Conservation (phyloP, 129 eudicot species). For the Flaveria linearis region DNA sequence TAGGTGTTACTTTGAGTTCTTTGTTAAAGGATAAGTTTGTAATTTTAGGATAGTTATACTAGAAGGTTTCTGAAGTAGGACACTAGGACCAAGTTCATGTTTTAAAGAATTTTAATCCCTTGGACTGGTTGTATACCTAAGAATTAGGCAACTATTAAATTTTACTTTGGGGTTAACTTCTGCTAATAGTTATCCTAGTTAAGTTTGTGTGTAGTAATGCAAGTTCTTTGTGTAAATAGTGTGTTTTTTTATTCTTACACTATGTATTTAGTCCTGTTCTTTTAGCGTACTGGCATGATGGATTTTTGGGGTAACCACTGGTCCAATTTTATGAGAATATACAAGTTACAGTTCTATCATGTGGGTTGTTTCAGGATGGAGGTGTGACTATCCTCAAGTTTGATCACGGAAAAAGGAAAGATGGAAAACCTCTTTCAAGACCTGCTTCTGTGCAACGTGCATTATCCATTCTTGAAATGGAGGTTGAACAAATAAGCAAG, state of each 20-base stretch:
- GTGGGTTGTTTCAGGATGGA: slow-evolving; percentile 61
- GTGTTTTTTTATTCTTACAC: background rate
- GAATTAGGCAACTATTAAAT: background rate
- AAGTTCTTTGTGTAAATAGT: background rate
- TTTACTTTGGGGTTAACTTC: background rate
- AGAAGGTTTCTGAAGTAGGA: background rate
- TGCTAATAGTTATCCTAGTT: background rate
- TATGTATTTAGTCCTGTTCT: background rate
- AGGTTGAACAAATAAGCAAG: slow-evolving; percentile 94
- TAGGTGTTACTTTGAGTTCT: background rate
- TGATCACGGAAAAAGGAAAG: slow-evolving; percentile 64
- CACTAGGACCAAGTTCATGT: background rate
- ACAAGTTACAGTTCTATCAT: background rate
- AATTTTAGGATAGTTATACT: background rate
- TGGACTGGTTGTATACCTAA: background rate
- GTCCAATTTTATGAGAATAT: background rate
- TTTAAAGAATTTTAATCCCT: background rate
- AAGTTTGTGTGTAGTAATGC: background rate
- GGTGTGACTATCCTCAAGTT: slow-evolving; percentile 82
- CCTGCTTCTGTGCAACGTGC: slow-evolving; percentile 96
- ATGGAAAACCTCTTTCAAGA: slow-evolving; percentile 52
- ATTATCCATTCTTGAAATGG: slow-evolving; percentile 93
- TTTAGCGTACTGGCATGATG: background rate
- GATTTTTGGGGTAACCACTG: background rate
- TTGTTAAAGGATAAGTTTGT: background rate